Percentiles rank a stretch among this genome's conserved stretches.
Conservation (phyloP, 441 rosid species). For the Dalechampia spathulata region DNA sequence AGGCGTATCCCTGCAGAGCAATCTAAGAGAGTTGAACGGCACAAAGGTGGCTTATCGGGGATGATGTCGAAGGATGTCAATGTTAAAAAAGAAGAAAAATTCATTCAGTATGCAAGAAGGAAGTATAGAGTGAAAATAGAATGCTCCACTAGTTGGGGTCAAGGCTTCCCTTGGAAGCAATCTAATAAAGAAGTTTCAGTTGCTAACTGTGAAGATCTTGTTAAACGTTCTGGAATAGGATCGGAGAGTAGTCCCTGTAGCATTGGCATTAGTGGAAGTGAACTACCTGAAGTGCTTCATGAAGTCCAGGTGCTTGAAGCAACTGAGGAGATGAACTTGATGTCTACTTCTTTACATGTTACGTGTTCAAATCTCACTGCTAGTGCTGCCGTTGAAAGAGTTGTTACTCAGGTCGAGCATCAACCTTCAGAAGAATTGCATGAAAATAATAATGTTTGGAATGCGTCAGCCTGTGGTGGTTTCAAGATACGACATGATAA, state of each 20-base stretch:
- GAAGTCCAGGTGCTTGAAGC: constrained; percentile 33
- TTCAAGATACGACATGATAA: constrained; percentile 20
- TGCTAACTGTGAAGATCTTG: constrained; percentile 15
- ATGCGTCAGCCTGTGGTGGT: constrained; percentile 14
- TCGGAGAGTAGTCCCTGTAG: constrained; percentile 10
- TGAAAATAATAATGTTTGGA: not conserved
- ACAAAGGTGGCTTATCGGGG: constrained; percentile 18
- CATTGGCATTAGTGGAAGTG: constrained; percentile 8
- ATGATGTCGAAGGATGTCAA: constrained; percentile 22
- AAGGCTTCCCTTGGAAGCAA: constrained; percentile 13
- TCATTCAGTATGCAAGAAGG: constrained; percentile 81
- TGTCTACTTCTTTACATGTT: constrained; percentile 26
- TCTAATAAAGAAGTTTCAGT: constrained; percentile 22
- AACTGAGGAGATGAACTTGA: constrained; percentile 14
- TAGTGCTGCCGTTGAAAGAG: constrained; percentile 14
- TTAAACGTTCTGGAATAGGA: constrained; percentile 11
- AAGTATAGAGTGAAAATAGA: constrained; percentile 47
- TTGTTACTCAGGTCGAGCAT: constrained; percentile 19
- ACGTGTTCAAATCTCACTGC: constrained; percentile 22
- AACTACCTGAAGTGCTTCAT: constrained; percentile 21
- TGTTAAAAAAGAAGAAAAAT: constrained; percentile 40
- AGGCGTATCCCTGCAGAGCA: constrained; percentile 25
- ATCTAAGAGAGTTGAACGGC: constrained; percentile 31
- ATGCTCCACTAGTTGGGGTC: constrained; percentile 25
- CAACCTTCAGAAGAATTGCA: constrained; percentile 17